phyloP scores from a whole-genome alignment of 768 basidiomycete species.

The Amanita rubescens region DNA sequence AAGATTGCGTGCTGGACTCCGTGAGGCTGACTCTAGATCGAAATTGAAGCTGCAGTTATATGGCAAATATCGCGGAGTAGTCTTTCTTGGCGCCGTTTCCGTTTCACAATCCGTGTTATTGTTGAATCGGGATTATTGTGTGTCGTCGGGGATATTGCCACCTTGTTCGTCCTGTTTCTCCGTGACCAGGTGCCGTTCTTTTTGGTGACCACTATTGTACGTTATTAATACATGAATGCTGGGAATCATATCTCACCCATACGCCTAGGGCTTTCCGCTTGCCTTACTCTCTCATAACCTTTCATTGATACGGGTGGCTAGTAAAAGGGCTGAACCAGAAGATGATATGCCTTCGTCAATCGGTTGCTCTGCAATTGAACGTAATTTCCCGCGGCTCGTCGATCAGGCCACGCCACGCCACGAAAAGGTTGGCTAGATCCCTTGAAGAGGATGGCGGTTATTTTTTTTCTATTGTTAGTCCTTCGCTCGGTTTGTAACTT shows the following conservation, averaged over 20 bases:
- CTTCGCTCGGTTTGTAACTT: too few species aligned
- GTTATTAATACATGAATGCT: not conserved
- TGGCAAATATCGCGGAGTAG: not conserved
- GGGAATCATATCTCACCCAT: too few species aligned
- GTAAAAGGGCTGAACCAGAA: not conserved
- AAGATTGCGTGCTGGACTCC: not conserved
- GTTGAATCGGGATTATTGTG: slow-evolving; percentile 4
- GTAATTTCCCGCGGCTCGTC: too few species aligned
- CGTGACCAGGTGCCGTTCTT: not conserved
- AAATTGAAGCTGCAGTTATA: slow-evolving; percentile 1
- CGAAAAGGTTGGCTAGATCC: too few species aligned
- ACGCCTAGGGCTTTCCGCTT: not conserved
- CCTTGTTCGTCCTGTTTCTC: not conserved
- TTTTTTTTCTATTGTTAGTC: too few species aligned
- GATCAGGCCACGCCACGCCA: too few species aligned
- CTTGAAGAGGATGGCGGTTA: too few species aligned
- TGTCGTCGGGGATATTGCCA: not conserved
- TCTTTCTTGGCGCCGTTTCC: not conserved
- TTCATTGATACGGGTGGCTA: slow-evolving; percentile 1
- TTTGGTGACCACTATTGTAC: not conserved
- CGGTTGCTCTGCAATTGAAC: too few species aligned
- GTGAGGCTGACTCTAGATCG: not conserved
- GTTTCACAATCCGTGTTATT: not conserved
- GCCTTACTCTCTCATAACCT: slow-evolving; percentile 3
- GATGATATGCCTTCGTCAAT: too few species aligned